Evolutionary conservation across 257 asterid genomes (phyloP), one percentile per base, ranked within the genome.

Genomic region (Plantago major): DNA sequence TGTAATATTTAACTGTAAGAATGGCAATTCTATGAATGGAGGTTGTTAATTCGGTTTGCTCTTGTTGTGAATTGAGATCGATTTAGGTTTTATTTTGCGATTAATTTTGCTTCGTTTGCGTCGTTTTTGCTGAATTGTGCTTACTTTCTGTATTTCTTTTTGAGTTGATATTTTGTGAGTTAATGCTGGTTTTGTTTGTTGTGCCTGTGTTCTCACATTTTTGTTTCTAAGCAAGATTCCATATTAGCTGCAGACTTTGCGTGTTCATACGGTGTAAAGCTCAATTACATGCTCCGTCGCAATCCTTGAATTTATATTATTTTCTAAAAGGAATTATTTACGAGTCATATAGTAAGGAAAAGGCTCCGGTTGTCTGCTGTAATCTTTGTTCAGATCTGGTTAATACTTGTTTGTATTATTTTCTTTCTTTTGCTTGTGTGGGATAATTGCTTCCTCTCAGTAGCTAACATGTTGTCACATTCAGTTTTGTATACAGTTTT

Each of bases 21-120:
- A 73, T 66, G 64, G 46, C 53, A 42, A 44, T 50, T 70, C 13
- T 45, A 54, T 61, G 9, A 67, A 53, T 73, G 54, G 71, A 33
- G 57, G 40, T 49, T 66, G 15, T 55, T 66, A 61, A 5, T 73
- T 49, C 69, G 52, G 68, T 42, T 67, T 55, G 79, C 40, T 46
- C 5, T 55, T 43, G 19, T 18, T 16, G 38, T 10, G 38, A 49
- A 13, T 47, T 47, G 18, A 33, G 46, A 10, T 63, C 4, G 15
- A 45, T 14, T n/a, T 42, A 51, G 71, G 58, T 44, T 56, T 56
- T 51, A 12, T 19, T 57, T 66, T 33, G 30, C 50, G 48, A 37
- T 57, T 57, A 66, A 57, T 66, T 44, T 11, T 48, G 18, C 18
- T 46, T 15, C 37, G 28, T 45, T 47, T 13, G 57, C 46, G 50